Base-by-base conservation (phyloP, 495 filamentous ascomycete species). In the Cercophora newfieldiana region DNA sequence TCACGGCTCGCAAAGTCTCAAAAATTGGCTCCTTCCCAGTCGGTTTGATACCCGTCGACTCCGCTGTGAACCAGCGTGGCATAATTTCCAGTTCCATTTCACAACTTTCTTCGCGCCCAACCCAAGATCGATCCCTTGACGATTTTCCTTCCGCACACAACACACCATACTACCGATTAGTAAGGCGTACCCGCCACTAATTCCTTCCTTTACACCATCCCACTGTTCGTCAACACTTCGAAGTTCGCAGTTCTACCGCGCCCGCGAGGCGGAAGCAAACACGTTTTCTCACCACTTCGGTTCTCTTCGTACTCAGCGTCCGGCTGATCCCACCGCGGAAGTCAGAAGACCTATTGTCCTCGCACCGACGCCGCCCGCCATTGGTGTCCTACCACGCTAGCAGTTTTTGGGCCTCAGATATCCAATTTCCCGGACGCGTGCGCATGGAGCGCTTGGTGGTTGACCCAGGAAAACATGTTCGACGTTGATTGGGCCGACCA, bases 401-500 rank as follows among this genome's bases (percentile, higher is more conserved):
- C 37, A n/a, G 37, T 14, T 44, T 44, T 16, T 44, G 10, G 12
- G 10, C 37, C 12, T 44, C 37, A 44, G 37, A 44, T 16, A 44
- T 44, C 37, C 10, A 44, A 44, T 16, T 14, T 16, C 12, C 50
- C n/a, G 50, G 6, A 22, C 19, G 50, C 6, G 21, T 2, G 50
- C 19, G 19, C 25, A 53, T 24, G 50, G 21, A 14, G 21, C 25
- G 19, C 50, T 16, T 37, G 26, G 7, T 50, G 0, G 59, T 16
- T 12, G 14, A 18, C 30, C 18, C 16, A 19, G 16, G 31, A 12
- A 67, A 72, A 56, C 29, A 86, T 86, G 83, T 86, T 83, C 61
- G 82, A 85, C 61, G 79, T 83, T 51, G 71, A 82, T 62, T 86
- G 82, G 82, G 73, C 76, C 6, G 83, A 85, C 59, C 75, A 78